Evolutionary conservation across 495 filamentous ascomycete genomes (phyloP).

Genomic region (Xylaria nigripes): DNA sequence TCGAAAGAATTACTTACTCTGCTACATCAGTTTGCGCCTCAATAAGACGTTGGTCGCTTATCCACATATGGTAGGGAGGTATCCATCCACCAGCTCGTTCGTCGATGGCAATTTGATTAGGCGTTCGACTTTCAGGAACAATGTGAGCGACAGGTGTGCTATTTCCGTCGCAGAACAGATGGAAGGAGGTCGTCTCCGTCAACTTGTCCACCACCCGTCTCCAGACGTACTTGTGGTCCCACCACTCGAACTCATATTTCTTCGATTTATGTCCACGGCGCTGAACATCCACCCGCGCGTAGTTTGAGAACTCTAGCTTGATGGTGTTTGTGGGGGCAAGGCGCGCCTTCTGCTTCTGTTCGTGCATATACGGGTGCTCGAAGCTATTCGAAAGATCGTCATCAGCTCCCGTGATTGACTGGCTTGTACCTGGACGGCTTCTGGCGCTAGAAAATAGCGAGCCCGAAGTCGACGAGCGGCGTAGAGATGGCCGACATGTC

Average conservation of each 20-base stretch:
- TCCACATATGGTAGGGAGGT: conserved; percentile 81
- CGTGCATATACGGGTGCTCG: conserved; percentile 26
- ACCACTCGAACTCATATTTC: conserved; percentile 87
- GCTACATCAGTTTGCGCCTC: conserved; percentile 68
- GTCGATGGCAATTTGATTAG: conserved; percentile 62
- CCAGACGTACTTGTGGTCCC: conserved; percentile 83
- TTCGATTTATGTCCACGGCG: conserved; percentile 61
- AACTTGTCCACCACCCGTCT: conserved; percentile 58
- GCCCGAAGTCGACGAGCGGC: conserved; percentile 37
- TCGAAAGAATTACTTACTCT: conserved; percentile 62
- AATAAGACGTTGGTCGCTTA: conserved; percentile 63
- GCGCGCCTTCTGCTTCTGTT: conserved; percentile 31
- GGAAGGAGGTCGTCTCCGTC: conserved; percentile 59
- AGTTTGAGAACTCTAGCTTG: conserved; percentile 93
- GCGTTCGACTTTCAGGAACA: conserved; percentile 67
- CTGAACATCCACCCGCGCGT: conserved; percentile 81
- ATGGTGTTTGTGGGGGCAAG: conserved; percentile 60
- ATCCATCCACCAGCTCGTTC: conserved; percentile 80
- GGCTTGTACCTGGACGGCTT: conserved; percentile 37
- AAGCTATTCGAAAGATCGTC: conserved; percentile 40
- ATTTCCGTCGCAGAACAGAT: conserved; percentile 60
- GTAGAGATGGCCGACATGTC: conserved; percentile 48
- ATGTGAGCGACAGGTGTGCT: conserved; percentile 69
- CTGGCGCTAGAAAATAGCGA: conserved; percentile 29
- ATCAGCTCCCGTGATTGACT: conserved; percentile 37